A percentile compares a stretch with the other conserved stretches of the same genome.
phyloP scores from a whole-genome alignment of 2,329 filamentous ascomycete genomes.

The Colletotrichum falcatum region DNA sequence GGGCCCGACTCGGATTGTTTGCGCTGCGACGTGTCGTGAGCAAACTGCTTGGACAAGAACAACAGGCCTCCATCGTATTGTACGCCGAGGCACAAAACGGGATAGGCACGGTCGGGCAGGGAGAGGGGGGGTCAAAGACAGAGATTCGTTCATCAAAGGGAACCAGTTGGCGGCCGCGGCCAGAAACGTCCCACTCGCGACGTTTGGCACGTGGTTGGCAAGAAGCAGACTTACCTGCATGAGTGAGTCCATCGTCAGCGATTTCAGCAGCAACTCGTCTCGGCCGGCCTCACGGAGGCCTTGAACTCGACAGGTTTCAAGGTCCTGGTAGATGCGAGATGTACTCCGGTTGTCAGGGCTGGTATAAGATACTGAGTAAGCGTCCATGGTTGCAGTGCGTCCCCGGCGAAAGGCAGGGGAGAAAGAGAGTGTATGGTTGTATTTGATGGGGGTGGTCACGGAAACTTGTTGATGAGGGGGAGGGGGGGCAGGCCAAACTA shows the following conservation, averaged over 20 bases:
- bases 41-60: constrained; percentile 9
- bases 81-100: constrained; percentile 14
- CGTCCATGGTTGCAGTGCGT: constrained; percentile 57
- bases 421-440: constrained; percentile 1
- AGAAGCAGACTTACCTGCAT: constrained; percentile 50
- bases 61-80: constrained; percentile 11
- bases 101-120: constrained; percentile 18
- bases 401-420: background rate
- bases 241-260: constrained; percentile 49
- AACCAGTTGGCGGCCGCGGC: constrained; percentile 19
- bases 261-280: constrained; percentile 46
- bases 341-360: constrained; percentile 57
- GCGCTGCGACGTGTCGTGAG: constrained; percentile 37
- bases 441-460: constrained; percentile 13
- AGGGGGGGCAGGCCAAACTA: constrained; percentile 27
- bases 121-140: background rate
- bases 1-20: constrained; percentile 41
- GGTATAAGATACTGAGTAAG: constrained; percentile 63
- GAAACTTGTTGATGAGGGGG: constrained; percentile 1
- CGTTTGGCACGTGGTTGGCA: constrained; percentile 39
- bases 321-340: constrained; percentile 64
- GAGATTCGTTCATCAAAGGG: constrained; percentile 22
- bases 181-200: constrained; percentile 23
- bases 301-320: constrained; percentile 56
- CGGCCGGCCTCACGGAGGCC: constrained; percentile 50